Conservation (phyloP, 768 basidiomycete species). For the Tephrocybe sp. region DNA sequence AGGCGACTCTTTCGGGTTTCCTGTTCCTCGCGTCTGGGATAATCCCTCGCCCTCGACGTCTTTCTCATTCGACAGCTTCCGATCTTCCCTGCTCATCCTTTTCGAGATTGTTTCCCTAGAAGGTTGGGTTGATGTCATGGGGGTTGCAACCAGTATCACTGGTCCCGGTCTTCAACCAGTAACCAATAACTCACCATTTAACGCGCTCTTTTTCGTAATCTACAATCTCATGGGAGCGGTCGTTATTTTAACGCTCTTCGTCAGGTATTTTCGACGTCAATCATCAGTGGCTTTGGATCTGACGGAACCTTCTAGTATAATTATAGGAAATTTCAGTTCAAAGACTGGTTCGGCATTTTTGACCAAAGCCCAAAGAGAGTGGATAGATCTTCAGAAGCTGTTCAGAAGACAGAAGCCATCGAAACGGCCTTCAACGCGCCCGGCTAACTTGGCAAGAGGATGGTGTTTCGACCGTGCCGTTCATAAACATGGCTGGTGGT, state of each 20-base stretch:
- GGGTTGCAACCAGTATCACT: conserved; percentile 73
- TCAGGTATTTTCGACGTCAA: conserved; percentile 57
- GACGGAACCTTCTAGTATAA: conserved; percentile 63
- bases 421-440: conserved; percentile 68
- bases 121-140: conserved; percentile 97
- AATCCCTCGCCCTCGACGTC: conserved; percentile 80
- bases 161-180: conserved; percentile 69
- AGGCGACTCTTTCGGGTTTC: conserved; percentile 62
- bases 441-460: conserved; percentile 51
- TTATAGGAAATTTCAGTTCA: conserved; percentile 89
- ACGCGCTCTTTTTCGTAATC: conserved; percentile 88
- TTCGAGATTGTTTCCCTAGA: conserved; percentile 97
- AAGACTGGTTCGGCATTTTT: conserved; percentile 86
- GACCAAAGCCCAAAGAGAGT: conserved; percentile 86
- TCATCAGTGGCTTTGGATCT: neutral
- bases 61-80: conserved; percentile 90
- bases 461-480: conserved; percentile 96
- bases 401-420: conserved; percentile 87
- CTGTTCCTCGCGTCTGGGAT: conserved; percentile 85
- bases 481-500: conserved; percentile 94
- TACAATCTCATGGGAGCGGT: conserved; percentile 92
- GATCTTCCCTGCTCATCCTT: conserved; percentile 80
- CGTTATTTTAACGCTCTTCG: conserved; percentile 86
- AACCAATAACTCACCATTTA: conserved; percentile 71
- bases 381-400: conserved; percentile 91